phyloP scores from a whole-genome alignment of 2,329 filamentous ascomycete species.

The Magnaporthiopsis rhizophila region DNA sequence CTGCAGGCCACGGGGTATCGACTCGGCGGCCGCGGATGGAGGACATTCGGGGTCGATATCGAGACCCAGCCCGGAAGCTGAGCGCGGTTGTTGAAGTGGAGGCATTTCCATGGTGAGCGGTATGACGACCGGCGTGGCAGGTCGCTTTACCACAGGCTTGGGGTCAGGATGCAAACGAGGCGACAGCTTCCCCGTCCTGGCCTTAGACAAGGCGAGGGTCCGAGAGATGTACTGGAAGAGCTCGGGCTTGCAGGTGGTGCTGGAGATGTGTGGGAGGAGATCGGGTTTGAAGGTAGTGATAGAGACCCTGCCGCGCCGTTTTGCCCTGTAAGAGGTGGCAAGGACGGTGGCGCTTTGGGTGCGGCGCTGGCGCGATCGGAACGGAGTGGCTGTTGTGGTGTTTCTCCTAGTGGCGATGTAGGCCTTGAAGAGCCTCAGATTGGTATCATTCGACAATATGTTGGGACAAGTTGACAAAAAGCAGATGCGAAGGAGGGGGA shows the following conservation, averaged over 20 bases:
- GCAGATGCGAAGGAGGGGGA: conserved; percentile 38
- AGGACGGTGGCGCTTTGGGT: conserved; percentile 25
- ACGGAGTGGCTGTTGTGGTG: conserved; percentile 21
- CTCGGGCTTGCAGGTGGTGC: conserved; percentile 13
- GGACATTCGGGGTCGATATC: conserved; percentile 14
- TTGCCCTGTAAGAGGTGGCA: conserved; percentile 13
- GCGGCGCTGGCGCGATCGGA: conserved; percentile 24
- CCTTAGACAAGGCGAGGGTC: conserved; percentile 11
- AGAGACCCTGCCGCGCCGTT: conserved; percentile 17
- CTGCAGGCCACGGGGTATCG: conserved; percentile 24
- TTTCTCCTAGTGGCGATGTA: conserved; percentile 35
- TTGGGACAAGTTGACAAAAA: conserved; percentile 36
- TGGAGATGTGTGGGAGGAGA: conserved; percentile 15
- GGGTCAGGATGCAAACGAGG: not conserved
- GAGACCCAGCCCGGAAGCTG: not conserved
- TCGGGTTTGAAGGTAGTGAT: conserved; percentile 14
- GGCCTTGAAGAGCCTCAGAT: conserved; percentile 32
- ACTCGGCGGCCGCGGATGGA: conserved; percentile 20
- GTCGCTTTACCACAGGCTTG: not conserved
- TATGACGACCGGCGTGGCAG: not conserved
- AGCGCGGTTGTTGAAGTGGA: not conserved
- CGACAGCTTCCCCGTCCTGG: not conserved
- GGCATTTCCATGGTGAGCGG: not conserved
- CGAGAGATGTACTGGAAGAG: conserved; percentile 16
- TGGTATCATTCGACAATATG: conserved; percentile 36